phyloP scores from a whole-genome alignment of 2,329 filamentous ascomycete genomes.

The Pseudocercospora fuligena region DNA sequence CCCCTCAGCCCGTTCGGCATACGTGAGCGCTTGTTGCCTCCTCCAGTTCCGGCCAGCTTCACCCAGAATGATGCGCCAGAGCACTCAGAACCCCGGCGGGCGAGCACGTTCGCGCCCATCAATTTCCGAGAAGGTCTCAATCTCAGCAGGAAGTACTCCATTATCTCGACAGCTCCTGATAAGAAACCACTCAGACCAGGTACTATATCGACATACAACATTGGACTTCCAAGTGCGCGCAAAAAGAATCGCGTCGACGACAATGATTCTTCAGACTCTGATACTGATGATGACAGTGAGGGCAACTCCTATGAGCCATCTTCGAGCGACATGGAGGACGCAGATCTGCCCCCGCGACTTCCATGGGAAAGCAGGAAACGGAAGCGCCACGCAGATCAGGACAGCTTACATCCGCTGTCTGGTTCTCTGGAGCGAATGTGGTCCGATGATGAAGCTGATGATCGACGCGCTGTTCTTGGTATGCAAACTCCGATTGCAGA shows the following conservation, averaged over 20 bases:
- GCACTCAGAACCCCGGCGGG: constrained; percentile 32
- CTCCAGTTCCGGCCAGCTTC: constrained; percentile 40
- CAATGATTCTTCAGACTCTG: constrained; percentile 17
- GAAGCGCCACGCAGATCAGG: constrained; percentile 27
- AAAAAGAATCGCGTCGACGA: constrained; percentile 14
- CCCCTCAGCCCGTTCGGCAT: constrained; percentile 48
- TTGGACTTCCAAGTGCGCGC: constrained; percentile 20
- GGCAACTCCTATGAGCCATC: constrained; percentile 35
- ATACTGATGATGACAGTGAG: constrained; percentile 34
- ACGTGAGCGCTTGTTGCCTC: constrained; percentile 54
- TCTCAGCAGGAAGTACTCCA: constrained; percentile 58
- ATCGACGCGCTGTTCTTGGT: background rate
- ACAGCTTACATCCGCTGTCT: background rate
- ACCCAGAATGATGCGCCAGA: constrained; percentile 9
- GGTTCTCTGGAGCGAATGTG: background rate
- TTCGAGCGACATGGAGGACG: constrained; percentile 29
- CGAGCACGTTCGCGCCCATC: constrained; percentile 57
- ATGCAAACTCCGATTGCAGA: background rate
- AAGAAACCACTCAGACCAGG: background rate
- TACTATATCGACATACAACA: constrained; percentile 10
- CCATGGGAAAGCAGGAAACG: constrained; percentile 36
- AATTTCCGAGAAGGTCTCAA: constrained; percentile 56
- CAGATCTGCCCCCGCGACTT: constrained; percentile 30
- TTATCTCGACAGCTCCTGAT: constrained; percentile 39
- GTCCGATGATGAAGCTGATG: constrained; percentile 9